phyloP scores from a whole-genome alignment of 78 protist genomes.

The Corallochytrium limacisporum region DNA sequence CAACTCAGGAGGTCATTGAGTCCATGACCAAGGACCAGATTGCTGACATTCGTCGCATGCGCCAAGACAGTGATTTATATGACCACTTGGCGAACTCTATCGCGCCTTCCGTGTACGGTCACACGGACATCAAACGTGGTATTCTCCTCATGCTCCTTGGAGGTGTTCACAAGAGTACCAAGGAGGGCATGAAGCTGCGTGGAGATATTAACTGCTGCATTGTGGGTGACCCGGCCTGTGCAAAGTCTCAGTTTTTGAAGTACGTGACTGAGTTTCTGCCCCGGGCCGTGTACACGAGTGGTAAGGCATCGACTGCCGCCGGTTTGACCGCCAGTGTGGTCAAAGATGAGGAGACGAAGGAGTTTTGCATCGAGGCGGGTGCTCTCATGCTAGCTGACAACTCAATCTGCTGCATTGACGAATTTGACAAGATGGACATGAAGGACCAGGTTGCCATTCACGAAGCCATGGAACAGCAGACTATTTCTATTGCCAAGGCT shows the following conservation, averaged over 20 bases:
- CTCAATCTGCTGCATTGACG: slow-evolving; percentile 97
- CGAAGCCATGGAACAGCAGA: slow-evolving; percentile 99
- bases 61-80: background rate
- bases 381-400: slow-evolving; percentile 99
- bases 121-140: slow-evolving; percentile 84
- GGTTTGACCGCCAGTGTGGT: slow-evolving; percentile 96
- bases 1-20: background rate
- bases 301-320: slow-evolving; percentile 87
- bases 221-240: slow-evolving; percentile 97
- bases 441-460: slow-evolving; percentile 93
- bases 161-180: slow-evolving; percentile 90
- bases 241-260: slow-evolving; percentile 94
- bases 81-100: slow-evolving; percentile 19
- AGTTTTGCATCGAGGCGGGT: slow-evolving; percentile 97
- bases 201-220: slow-evolving; percentile 98
- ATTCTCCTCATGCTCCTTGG: slow-evolving; percentile 88
- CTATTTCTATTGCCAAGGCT: slow-evolving; percentile 98
- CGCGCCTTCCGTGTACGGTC: slow-evolving; percentile 75
- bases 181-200: slow-evolving; percentile 53
- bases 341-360: slow-evolving; percentile 91
- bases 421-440: slow-evolving; percentile 95
- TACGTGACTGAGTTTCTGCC: slow-evolving; percentile 81
- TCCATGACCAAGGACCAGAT: slow-evolving; percentile 44
- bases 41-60: too few species aligned
- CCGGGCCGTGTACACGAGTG: slow-evolving; percentile 93